These are phyloP conservation scores for Saccharomyces pastorianus DNA, from an alignment of 1,139 yeast species.

Conservation along the genomic window DNA sequence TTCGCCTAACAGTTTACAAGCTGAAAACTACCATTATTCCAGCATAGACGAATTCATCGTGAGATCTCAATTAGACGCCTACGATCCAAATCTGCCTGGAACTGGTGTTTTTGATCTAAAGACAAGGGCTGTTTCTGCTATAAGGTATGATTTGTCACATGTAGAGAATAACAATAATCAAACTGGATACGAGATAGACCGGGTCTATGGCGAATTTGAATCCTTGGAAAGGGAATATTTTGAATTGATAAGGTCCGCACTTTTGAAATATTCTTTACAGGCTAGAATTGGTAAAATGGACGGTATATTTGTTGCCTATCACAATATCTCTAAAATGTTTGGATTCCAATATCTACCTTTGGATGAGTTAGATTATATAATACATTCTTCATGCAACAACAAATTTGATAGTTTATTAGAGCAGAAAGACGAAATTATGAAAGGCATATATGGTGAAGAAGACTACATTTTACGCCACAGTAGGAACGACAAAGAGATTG, in stretches of 20 bases:
- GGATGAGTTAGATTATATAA: conserved; percentile 55
- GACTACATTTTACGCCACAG: conserved; percentile 19
- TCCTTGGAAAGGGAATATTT: conserved; percentile 71
- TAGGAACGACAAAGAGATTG: conserved; percentile 24
- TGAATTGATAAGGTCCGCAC: conserved; percentile 70
- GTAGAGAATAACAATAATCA: conserved; percentile 46
- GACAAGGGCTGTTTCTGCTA: conserved; percentile 83
- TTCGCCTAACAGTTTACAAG: conserved; percentile 16
- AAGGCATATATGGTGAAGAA: conserved; percentile 20
- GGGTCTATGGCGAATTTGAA: conserved; percentile 56
- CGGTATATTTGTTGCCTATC: conserved; percentile 88
- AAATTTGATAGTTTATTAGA: conserved; percentile 19
- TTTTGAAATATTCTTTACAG: conserved; percentile 80
- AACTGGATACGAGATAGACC: conserved; percentile 58
- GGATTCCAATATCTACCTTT: conserved; percentile 88
- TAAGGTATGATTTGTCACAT: conserved; percentile 67
- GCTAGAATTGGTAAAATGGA: conserved; percentile 96
- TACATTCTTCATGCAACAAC: conserved; percentile 36
- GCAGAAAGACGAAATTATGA: conserved; percentile 31
- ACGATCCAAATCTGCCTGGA: conserved; percentile 71
- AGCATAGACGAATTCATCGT: conserved; percentile 59
- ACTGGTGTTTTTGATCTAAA: conserved; percentile 89
- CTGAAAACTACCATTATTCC: conserved; percentile 59
- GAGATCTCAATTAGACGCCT: conserved; percentile 88
- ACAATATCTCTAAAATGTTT: conserved; percentile 69